Evolutionary conservation across 768 basidiomycete species (phyloP).

Genomic region (Steccherinum ochraceum): DNA sequence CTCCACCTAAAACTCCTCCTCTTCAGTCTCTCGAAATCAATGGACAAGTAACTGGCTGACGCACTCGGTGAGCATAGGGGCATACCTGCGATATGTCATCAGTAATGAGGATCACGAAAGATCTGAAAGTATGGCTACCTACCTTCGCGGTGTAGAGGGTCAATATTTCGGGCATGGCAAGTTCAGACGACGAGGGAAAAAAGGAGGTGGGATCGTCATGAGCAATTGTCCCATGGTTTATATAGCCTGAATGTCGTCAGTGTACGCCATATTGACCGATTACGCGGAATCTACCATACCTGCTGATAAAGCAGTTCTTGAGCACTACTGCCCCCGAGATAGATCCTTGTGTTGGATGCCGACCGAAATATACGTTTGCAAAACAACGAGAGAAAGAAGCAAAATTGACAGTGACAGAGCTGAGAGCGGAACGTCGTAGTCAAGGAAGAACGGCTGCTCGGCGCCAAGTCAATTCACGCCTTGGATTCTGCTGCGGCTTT

Average conservation of each 20-base stretch:
- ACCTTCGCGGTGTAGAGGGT: slow-evolving; percentile 47
- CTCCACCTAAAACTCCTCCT: slow-evolving; percentile 34
- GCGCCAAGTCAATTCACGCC: no score
- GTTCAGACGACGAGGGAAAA: neutral
- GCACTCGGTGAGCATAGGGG: slow-evolving; percentile 53
- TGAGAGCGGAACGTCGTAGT: no score
- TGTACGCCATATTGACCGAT: neutral
- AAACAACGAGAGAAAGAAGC: no score
- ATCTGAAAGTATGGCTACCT: no score
- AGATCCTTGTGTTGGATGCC: no score
- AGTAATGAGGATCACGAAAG: slow-evolving; percentile 12
- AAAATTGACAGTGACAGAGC: no score
- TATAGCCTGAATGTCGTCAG: neutral
- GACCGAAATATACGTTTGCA: no score
- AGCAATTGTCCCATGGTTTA: neutral
- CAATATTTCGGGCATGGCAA: slow-evolving; percentile 21
- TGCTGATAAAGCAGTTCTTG: neutral
- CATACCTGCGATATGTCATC: slow-evolving; percentile 33
- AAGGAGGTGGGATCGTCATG: neutral
- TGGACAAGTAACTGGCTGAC: slow-evolving; percentile 1
- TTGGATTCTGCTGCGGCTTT: no score
- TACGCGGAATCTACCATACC: neutral
- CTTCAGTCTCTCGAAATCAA: neutral
- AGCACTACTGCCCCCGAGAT: no score
- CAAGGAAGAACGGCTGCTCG: no score